Percentiles rank a stretch among this genome's conserved stretches.
These are phyloP conservation scores for Russula dissimulans DNA, from an alignment of 768 basidiomycete genomes.

Conservation along the genomic window DNA sequence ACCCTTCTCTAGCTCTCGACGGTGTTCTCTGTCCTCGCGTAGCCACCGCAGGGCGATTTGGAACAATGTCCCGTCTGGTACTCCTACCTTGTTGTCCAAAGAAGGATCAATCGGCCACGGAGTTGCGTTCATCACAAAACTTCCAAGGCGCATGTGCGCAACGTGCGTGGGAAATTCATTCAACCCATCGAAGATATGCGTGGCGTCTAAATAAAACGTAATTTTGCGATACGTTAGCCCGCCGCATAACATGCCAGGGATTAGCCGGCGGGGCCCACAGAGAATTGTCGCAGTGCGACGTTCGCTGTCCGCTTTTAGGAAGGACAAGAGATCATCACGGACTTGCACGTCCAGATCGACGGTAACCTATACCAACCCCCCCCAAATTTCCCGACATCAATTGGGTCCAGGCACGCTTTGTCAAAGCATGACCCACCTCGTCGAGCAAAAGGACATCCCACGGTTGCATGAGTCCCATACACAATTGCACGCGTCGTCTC, in stretches of 20 bases:
- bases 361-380: constrained; percentile 55
- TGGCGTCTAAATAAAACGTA: constrained; percentile 71
- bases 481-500: constrained; percentile 84
- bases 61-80: constrained; percentile 42
- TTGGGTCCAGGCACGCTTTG: background rate
- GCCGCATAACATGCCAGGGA: background rate
- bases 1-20: constrained; percentile 46
- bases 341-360: constrained; percentile 97
- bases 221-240: background rate
- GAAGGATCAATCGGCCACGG: constrained; percentile 46
- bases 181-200: constrained; percentile 94
- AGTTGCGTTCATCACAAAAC: constrained; percentile 54
- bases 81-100: constrained; percentile 19
- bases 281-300: constrained; percentile 77
- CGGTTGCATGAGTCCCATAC: constrained; percentile 89
- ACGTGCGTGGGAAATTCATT: constrained; percentile 89
- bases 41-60: constrained; percentile 79
- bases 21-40: constrained; percentile 64
- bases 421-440: constrained; percentile 46
- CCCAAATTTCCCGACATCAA: background rate
- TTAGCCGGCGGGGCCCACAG: constrained; percentile 39
- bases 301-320: constrained; percentile 77
- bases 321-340: constrained; percentile 79
- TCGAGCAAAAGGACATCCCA: constrained; percentile 93
- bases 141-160: constrained; percentile 83